These are phyloP conservation scores for Boletus sensibilis DNA, from an alignment of 768 basidiomycete species.

Conservation along the genomic window DNA sequence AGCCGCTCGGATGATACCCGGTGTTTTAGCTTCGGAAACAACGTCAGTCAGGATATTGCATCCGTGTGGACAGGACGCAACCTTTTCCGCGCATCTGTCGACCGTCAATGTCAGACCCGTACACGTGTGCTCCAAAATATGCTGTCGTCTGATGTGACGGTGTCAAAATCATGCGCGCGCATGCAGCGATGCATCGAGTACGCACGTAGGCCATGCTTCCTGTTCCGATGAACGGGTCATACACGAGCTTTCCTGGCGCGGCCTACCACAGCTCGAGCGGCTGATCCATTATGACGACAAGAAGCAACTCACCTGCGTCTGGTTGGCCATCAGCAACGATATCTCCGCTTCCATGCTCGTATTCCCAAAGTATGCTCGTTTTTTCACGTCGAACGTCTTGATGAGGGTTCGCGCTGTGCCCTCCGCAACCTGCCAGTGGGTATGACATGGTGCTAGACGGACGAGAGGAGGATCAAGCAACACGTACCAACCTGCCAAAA, in stretches of 20 bases:
- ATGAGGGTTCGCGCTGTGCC: constrained; percentile 70
- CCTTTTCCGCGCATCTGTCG: constrained; percentile 96
- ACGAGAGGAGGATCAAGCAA: not conserved
- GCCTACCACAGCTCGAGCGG: constrained; percentile 48
- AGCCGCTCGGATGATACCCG: constrained; percentile 81
- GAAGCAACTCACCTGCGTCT: constrained; percentile 67
- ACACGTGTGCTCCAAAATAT: constrained; percentile 81
- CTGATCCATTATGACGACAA: not conserved
- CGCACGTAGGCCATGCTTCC: constrained; percentile 86
- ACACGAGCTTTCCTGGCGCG: constrained; percentile 83
- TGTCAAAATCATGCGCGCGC: not conserved
- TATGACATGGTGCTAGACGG: not conserved
- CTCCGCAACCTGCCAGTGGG: constrained; percentile 46
- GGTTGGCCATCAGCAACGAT: constrained; percentile 94
- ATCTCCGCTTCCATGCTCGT: constrained; percentile 98
- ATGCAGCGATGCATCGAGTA: not conserved
- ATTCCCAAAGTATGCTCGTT: constrained; percentile 87
- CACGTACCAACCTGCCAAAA: constrained; percentile 84
- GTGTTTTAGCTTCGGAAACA: constrained; percentile 35
- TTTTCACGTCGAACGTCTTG: constrained; percentile 80
- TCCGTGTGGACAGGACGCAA: constrained; percentile 21
- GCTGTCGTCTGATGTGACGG: constrained; percentile 64
- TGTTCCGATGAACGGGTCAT: constrained; percentile 95
- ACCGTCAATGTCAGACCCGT: constrained; percentile 96
- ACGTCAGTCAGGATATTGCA: not conserved